Evolutionary conservation across 2,329 filamentous ascomycete genomes (phyloP).

Genomic region (Fusarium falciforme): DNA sequence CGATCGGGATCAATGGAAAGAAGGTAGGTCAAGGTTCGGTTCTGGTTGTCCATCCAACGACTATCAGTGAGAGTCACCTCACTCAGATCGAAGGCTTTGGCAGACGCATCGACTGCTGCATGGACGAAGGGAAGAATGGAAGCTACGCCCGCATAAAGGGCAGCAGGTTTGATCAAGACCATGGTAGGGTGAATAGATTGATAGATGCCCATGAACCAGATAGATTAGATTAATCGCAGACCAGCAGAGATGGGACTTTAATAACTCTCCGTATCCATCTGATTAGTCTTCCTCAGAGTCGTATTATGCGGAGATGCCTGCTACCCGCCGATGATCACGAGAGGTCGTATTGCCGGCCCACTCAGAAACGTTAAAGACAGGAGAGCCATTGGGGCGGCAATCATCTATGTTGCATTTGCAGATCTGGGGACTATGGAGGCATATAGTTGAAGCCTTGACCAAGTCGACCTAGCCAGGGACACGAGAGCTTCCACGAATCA

Average conservation of each 20-base stretch:
- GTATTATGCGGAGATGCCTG: not conserved
- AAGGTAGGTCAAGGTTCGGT: conserved; percentile 27
- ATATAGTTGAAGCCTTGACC: not conserved
- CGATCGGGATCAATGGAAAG: conserved; percentile 20
- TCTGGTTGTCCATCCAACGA: conserved; percentile 36
- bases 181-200: not conserved
- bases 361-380: not conserved
- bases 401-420: conserved; percentile 20
- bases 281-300: not conserved
- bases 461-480: not conserved
- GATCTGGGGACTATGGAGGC: conserved; percentile 19
- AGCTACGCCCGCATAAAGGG: conserved; percentile 9
- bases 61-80: conserved; percentile 28
- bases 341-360: not conserved
- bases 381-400: conserved; percentile 24
- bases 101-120: conserved; percentile 8
- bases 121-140: not conserved
- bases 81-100: conserved; percentile 16
- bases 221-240: not conserved
- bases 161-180: conserved; percentile 15
- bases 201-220: not conserved
- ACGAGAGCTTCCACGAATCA: conserved; percentile 25
- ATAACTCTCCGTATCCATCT: not conserved
- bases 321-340: not conserved
- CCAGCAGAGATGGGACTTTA: not conserved